Evolutionary conservation across 495 filamentous ascomycete species (phyloP), one percentile per base, ranked within the genome.

Genomic region (Penicillium longicatenatum): DNA sequence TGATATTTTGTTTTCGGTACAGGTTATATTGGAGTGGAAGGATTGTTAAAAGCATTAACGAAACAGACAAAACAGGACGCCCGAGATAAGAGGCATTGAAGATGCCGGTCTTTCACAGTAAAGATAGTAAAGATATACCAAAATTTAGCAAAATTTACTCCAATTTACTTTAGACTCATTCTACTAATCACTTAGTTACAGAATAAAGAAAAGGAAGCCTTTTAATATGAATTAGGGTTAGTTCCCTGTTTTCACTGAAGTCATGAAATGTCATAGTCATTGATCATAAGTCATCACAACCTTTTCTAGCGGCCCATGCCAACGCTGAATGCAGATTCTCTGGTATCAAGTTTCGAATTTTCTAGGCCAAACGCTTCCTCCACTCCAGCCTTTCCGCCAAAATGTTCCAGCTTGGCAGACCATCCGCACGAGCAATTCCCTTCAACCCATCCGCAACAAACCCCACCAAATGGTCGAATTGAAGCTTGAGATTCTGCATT

Each of bases 391-490:
- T 72, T 31, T 80, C 79, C 7, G 81, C 81, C 43, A 85, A 68
- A 50, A 79, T 75, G 31, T 82, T 77, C 76, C 83, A 82, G 46
- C 68, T 72, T 10, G 69, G 59, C n/a, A 76, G 70, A 17, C 72
- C 79, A 42, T 77, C 71, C 22, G 67, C 73, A 17, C 81, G 74
- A 55, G 78, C 72, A 7, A 83, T 60, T 12, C 73, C 69, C 41
- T 75, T 72, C 48, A 85, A 57, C 1, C 77, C 78, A 33, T 79
- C 75, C 7, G 65, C 66, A 4, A 82, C 63, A 54, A 82, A 82
- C 17, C 56, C 57, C 6, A 71, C 62, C 26, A 82, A 61, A 14
- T 68, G 67, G 6, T 70, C 71, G 52, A 78, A 78, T 19, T 77
- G 57, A 31, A 66, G 62, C 33, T 69, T 70, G 12, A 82, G 70